A percentile compares a stretch with the other conserved stretches of the same genome.
phyloP scores from a whole-genome alignment of 305 asterid genomes.

The Solanum hybrid region DNA sequence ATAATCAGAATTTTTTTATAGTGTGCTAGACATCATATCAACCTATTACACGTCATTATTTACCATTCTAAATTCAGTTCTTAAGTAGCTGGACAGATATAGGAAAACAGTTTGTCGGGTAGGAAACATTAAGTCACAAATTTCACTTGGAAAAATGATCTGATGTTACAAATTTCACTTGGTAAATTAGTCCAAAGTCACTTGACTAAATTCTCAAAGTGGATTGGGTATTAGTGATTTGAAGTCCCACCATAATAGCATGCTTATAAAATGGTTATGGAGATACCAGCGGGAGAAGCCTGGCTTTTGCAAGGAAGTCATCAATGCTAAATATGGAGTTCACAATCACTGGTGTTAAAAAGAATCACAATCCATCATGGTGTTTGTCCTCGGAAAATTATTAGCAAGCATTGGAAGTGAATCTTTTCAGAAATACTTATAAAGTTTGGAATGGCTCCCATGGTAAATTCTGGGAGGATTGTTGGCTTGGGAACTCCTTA shows the following conservation, averaged over 20 bases:
- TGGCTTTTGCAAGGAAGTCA: neutral
- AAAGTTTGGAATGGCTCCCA: neutral
- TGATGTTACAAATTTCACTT: neutral
- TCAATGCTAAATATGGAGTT: neutral
- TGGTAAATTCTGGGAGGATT: neutral
- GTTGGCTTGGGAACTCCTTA: neutral
- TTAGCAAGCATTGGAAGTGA: neutral
- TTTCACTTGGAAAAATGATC: neutral
- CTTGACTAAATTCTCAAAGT: neutral
- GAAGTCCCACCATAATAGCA: neutral
- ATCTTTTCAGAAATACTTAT: neutral
- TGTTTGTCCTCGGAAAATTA: neutral
- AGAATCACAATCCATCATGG: neutral
- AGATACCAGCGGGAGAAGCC: neutral
- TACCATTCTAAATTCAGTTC: neutral
- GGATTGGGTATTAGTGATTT: neutral
- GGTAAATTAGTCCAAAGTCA: neutral
- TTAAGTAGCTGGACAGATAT: neutral
- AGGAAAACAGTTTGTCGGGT: neutral
- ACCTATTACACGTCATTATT: neutral
- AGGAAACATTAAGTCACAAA: neutral
- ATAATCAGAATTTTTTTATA: neutral
- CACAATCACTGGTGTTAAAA: neutral
- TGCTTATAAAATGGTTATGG: neutral
- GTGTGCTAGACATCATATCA: neutral